These are phyloP conservation scores for Aurantiochytrium sp. DNA, from an alignment of 108 stramenopile genomes.

Conservation along the genomic window DNA sequence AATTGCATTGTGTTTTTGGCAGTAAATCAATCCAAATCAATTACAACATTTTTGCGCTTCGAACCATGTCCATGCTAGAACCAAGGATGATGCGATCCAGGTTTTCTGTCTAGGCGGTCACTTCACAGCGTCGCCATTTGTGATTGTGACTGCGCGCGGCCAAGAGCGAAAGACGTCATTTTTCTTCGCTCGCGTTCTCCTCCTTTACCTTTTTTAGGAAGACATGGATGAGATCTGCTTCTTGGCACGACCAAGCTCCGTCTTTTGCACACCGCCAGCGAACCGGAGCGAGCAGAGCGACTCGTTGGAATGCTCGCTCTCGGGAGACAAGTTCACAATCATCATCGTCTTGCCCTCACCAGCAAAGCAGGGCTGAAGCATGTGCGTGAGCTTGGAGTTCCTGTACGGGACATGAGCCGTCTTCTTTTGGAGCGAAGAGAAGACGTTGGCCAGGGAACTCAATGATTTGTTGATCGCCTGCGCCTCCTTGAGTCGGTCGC, in stretches of 20 bases:
- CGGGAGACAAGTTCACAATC: slow-evolving; percentile 86
- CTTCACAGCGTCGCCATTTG: too few species aligned
- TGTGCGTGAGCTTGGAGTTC: slow-evolving; percentile 85
- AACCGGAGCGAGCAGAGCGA: slow-evolving; percentile 86
- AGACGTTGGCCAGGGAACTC: slow-evolving; percentile 93
- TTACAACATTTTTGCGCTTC: too few species aligned
- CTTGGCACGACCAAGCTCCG: slow-evolving; percentile 53
- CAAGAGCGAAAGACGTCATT: too few species aligned
- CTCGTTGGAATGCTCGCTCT: slow-evolving; percentile 66
- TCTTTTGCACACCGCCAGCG: slow-evolving; percentile 55
- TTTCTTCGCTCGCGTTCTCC: too few species aligned
- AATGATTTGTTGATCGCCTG: slow-evolving; percentile 96
- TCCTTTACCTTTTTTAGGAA: too few species aligned
- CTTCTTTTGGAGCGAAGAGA: slow-evolving; percentile 76
- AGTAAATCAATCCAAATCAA: too few species aligned
- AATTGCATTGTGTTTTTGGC: too few species aligned
- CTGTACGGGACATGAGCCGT: slow-evolving; percentile 83
- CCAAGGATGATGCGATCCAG: too few species aligned
- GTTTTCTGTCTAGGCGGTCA: too few species aligned
- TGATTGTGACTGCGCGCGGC: too few species aligned
- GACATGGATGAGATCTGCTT: not conserved
- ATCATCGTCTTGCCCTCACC: slow-evolving; percentile 92
- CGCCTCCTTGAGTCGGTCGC: slow-evolving; percentile 78
- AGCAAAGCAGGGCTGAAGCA: slow-evolving; percentile 81
- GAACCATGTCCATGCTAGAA: too few species aligned